A percentile compares a stretch with the other conserved stretches of the same genome.
These are phyloP conservation scores for Moringa oleifera DNA, from an alignment of 345 rosid species.

Conservation along the genomic window DNA sequence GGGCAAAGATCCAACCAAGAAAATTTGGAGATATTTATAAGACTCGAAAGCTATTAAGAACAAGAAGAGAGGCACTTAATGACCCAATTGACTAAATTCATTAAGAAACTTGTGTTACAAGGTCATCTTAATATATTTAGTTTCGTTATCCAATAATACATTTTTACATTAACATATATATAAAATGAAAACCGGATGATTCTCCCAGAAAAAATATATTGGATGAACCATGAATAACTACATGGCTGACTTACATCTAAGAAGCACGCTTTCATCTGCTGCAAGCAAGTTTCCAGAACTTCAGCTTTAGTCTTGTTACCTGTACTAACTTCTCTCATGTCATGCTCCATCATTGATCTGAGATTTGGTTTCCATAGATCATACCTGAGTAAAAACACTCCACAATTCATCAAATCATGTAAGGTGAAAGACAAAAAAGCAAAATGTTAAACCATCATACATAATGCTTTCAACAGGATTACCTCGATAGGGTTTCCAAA, in stretches of 20 bases:
- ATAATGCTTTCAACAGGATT: neutral
- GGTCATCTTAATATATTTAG: neutral
- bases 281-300: conserved; percentile 78
- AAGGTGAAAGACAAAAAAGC: neutral
- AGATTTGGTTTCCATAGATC: conserved; percentile 99
- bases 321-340: conserved; percentile 91
- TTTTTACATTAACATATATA: too few species aligned
- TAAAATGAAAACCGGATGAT: neutral
- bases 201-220: neutral
- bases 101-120: neutral
- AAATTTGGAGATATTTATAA: neutral
- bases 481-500: neutral
- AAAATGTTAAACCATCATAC: neutral
- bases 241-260: conserved; percentile 64
- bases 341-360: conserved; percentile 86
- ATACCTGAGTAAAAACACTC: conserved; percentile 45
- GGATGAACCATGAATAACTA: neutral
- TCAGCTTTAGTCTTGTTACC: conserved; percentile 78
- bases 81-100: too few species aligned
- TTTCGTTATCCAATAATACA: neutral
- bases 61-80: conserved; percentile 1
- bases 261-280: conserved; percentile 97
- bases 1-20: neutral
- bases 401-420: conserved; percentile 5
- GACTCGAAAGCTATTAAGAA: conserved; percentile 7